Base-by-base conservation (phyloP, 805 yeast species). In the Candida morakotiae region DNA sequence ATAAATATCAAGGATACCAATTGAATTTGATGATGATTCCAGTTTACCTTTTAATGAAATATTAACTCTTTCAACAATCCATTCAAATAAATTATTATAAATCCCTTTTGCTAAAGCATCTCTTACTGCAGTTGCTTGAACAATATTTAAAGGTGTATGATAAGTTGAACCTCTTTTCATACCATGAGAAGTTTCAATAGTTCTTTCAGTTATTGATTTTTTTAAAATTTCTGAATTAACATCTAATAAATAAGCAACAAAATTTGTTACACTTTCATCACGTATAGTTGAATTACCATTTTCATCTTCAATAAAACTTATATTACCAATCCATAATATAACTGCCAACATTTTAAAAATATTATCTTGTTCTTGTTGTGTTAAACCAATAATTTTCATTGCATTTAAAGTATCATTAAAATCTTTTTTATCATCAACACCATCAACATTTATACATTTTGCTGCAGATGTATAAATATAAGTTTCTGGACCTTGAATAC, bases 51-150 rank as follows among this genome's bases (percentile, higher is more conserved):
- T 51, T 33, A 93, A 72, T 0, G 97, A 85, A 31, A 69, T 62
- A 58, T 93, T 93, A 30, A 93, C 95, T 54, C 98, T 78, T 38
- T 72, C 85, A 13, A 93, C 98, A 53, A 93, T 88, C 97, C 98
- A 89, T 43, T 93, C 98, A 53, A 93, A 93, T 40, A 93, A 66
- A 52, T 89, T 89, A 58, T 80, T 87, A 67, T 93, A 93, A 34
- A 93, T 73, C 2, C 95, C 97, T 63, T 89, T 93, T 4, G 98
- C 96, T 34, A 93, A 68, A 4, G 97, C 96, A 61, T 93, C 98
- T 49, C 89, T 78, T 9, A 88, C 96, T 1, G 98, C 95, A 2
- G 82, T 82, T 1, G 98, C 98, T 62, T 93, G 99, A 1, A 84
- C 88, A 24, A 75, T 71, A 55, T 93, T 93, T 48, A 93, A 72